phyloP scores from a whole-genome alignment of 345 rosid genomes.

The Populus simonii region DNA sequence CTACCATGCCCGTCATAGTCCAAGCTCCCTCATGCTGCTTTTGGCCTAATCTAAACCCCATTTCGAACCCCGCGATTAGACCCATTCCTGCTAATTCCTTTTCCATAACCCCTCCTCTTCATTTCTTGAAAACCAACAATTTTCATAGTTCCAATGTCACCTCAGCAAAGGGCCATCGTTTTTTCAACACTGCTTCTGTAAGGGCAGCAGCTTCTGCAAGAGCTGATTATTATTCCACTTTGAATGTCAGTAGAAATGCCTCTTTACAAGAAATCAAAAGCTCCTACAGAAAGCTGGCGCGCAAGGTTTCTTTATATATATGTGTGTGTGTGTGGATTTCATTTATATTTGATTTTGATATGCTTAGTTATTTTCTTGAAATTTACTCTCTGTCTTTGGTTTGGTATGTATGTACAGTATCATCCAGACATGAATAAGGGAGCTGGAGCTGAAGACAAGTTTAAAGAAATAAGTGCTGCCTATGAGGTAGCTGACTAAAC shows the following conservation, averaged over 20 bases:
- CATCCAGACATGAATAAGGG: conserved; percentile 85
- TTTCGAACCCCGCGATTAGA: too few relatives aligned
- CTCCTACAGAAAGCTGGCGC: conserved; percentile 82
- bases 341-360: not conserved
- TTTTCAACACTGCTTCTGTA: conserved; percentile 14
- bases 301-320: conserved; percentile 46
- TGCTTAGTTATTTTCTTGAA: not conserved
- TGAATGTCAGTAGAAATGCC: conserved; percentile 62
- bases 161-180: conserved; percentile 16
- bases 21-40: too few relatives aligned
- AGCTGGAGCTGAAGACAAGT: conserved; percentile 87
- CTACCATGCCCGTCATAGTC: too few relatives aligned
- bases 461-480: conserved; percentile 94
- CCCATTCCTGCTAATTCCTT: not conserved
- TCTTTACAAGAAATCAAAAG: conserved; percentile 71
- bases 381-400: not conserved
- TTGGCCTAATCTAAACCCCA: too few relatives aligned
- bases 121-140: too few relatives aligned
- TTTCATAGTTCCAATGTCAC: not conserved
- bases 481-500: conserved; percentile 57
- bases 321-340: not conserved
- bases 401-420: conserved; percentile 48
- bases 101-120: not conserved
- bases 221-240: conserved; percentile 60
- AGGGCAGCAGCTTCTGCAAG: conserved; percentile 32